Conservation (phyloP, 192 early-diverging fungal species). For the Backusella macrospora region DNA sequence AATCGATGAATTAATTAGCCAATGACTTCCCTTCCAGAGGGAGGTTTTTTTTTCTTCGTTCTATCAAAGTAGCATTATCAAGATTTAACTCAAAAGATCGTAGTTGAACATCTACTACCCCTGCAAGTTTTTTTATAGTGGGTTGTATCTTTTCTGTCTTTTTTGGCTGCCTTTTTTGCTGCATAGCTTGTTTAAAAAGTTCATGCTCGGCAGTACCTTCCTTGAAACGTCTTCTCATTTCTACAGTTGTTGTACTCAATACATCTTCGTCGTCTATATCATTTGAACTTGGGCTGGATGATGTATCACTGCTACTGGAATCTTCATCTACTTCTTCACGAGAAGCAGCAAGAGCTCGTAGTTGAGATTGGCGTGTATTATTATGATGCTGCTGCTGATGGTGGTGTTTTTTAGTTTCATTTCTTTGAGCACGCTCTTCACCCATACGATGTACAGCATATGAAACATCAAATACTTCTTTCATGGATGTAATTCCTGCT, state of each 20-base stretch:
- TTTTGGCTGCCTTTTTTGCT: neutral
- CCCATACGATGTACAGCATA: conserved; percentile 73
- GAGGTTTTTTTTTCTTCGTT: conserved; percentile 23
- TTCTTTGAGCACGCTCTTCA: conserved; percentile 52
- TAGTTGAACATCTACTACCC: neutral
- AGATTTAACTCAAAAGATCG: conserved; percentile 34
- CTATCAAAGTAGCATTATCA: conserved; percentile 31
- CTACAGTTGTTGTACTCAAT: neutral
- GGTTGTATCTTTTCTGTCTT: neutral
- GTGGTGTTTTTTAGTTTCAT: conserved; percentile 18
- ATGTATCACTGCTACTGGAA: neutral
- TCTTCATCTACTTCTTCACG: conserved; percentile 20
- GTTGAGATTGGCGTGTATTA: conserved; percentile 16
- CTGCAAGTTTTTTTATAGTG: neutral
- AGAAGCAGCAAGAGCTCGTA: conserved; percentile 13
- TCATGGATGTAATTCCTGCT: conserved; percentile 44
- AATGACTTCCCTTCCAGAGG: conserved; percentile 12
- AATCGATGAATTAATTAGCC: neutral
- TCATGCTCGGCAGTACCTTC: neutral
- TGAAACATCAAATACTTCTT: conserved; percentile 73
- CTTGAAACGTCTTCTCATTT: neutral
- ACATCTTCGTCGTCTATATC: neutral
- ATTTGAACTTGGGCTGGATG: neutral
- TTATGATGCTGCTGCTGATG: neutral
- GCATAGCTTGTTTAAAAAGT: conserved; percentile 1